Evolutionary conservation across 805 yeast species (phyloP).

Genomic region (Myxozyma vanderwaltii): DNA sequence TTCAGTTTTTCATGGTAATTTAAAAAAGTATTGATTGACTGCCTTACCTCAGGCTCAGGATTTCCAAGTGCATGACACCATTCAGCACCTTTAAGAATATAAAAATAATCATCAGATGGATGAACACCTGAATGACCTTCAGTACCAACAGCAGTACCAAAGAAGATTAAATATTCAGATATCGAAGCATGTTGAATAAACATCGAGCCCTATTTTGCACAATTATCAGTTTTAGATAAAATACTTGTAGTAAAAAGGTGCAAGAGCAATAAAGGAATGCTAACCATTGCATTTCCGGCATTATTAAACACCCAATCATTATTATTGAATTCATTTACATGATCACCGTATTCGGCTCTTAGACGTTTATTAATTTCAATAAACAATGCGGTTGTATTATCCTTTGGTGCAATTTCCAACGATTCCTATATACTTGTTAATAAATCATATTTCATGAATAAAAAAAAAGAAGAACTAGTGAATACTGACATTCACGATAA

Average conservation of each 20-base stretch:
- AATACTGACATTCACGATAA: constrained; percentile 46
- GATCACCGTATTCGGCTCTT: constrained; percentile 67
- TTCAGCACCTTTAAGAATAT: constrained; percentile 81
- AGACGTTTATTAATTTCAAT: constrained; percentile 61
- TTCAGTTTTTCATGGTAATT: no score
- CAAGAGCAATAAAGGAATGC: neutral
- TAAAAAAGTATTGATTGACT: no score
- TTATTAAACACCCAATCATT: constrained; percentile 96
- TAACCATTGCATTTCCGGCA: constrained; percentile 94
- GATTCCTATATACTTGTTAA: constrained; percentile 9
- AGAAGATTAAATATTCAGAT: constrained; percentile 87
- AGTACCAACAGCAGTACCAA: constrained; percentile 91
- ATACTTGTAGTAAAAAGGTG: neutral
- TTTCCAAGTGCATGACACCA: constrained; percentile 68
- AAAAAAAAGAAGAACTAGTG: constrained; percentile 37
- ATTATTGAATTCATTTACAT: constrained; percentile 67
- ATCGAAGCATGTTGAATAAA: constrained; percentile 91
- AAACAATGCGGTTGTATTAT: constrained; percentile 62
- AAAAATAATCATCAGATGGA: constrained; percentile 96
- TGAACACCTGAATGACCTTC: constrained; percentile 97
- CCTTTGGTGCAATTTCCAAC: constrained; percentile 43
- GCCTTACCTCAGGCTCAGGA: constrained; percentile 51
- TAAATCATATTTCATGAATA: no score
- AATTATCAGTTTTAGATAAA: no score
- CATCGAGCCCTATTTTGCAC: constrained; percentile 75